Percentiles rank a stretch among this genome's conserved stretches.
phyloP scores from a whole-genome alignment of 169 alveolate genomes.

The Plasmodium falciparum region DNA sequence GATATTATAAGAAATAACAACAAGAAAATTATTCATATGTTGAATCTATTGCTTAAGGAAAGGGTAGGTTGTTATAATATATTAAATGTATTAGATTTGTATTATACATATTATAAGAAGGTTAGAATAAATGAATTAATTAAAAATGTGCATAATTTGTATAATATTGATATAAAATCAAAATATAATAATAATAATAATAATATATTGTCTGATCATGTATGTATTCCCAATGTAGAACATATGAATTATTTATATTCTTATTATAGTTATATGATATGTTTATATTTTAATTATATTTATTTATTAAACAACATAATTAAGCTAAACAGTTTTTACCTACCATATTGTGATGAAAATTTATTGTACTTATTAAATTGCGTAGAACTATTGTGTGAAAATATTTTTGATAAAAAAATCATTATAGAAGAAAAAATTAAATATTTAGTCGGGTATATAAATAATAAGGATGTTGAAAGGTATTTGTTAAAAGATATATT shows the following conservation, averaged over 20 bases:
- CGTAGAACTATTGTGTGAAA: constrained; percentile 45
- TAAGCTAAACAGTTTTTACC: constrained; percentile 10
- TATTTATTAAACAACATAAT: constrained; percentile 51
- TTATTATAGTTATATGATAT: constrained; percentile 35
- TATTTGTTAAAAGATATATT: constrained; percentile 35
- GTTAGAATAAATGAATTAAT: constrained; percentile 42
- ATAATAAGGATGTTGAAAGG: constrained; percentile 19
- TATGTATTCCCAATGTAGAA: no score
- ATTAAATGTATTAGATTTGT: constrained; percentile 15
- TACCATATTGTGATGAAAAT: constrained; percentile 26
- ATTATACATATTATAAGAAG: constrained; percentile 26
- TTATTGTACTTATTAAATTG: constrained; percentile 32
- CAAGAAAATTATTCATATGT: constrained; percentile 5
- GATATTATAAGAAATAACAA: constrained; percentile 49
- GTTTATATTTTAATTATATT: constrained; percentile 38
- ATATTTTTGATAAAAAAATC: constrained; percentile 33
- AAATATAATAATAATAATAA: neutral
- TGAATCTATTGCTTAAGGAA: constrained; percentile 1
- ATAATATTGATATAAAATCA: no score
- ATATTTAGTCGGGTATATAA: constrained; percentile 2
- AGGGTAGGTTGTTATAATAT: constrained; percentile 3
- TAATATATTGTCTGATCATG: neutral
- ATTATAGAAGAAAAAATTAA: constrained; percentile 25
- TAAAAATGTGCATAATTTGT: constrained; percentile 9
- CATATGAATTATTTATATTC: neutral